These are phyloP conservation scores for Globisporangium nagaii DNA, from an alignment of 352 stramenopile genomes.

Conservation along the genomic window DNA sequence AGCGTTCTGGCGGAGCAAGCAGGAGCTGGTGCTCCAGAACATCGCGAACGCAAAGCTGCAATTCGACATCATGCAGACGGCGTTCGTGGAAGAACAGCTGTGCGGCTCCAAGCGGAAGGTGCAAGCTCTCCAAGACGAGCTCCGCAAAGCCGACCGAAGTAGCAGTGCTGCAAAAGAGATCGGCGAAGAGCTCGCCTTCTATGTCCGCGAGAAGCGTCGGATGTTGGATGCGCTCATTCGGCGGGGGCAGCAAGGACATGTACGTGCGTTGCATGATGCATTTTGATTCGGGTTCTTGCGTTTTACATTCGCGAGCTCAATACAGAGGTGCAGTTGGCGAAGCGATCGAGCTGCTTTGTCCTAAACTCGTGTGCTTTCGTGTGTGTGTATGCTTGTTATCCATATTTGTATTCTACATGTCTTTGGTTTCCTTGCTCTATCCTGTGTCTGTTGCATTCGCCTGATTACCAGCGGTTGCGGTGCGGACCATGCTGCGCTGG, in stretches of 20 bases:
- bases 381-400: neutral
- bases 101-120: slow-evolving; percentile 19
- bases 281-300: neutral
- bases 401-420: neutral
- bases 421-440: neutral
- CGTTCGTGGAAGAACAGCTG: slow-evolving; percentile 16
- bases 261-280: neutral
- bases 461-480: neutral
- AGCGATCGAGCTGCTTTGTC: too few species aligned
- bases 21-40: slow-evolving; percentile 11
- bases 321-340: too few species aligned
- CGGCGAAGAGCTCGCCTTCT: slow-evolving; percentile 11
- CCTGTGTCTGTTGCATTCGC: neutral
- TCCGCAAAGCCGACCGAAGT: neutral
- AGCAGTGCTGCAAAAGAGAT: slow-evolving; percentile 1
- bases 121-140: slow-evolving; percentile 14
- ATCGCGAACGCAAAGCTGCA: slow-evolving; percentile 18
- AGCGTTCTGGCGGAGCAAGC: slow-evolving; percentile 17
- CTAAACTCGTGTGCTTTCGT: neutral
- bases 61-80: slow-evolving; percentile 12
- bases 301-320: neutral
- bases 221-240: slow-evolving; percentile 6
- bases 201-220: slow-evolving; percentile 11
- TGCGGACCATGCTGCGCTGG: neutral
- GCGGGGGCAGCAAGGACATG: neutral